phyloP scores from a whole-genome alignment of 441 rosid genomes.

The Mallotus repandus region DNA sequence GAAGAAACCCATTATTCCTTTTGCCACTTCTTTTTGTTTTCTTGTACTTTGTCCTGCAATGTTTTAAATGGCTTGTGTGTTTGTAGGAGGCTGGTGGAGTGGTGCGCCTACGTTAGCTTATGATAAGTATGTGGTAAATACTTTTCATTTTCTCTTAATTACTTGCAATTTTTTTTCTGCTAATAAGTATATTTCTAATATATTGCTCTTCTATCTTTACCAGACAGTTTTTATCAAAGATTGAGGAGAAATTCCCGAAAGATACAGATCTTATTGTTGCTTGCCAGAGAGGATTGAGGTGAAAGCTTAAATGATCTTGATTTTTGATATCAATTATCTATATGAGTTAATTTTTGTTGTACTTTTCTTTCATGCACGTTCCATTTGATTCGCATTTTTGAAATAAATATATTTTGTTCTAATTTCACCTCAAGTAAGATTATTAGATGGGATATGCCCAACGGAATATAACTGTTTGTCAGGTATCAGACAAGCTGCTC shows the following conservation, averaged over 20 bases:
- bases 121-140: constrained; percentile 50
- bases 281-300: constrained; percentile 98
- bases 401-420: neutral
- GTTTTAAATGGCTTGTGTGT: constrained; percentile 25
- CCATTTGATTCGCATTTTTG: neutral
- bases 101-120: constrained; percentile 71
- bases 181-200: constrained; percentile 12
- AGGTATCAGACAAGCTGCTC: neutral
- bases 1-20: neutral
- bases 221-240: constrained; percentile 67
- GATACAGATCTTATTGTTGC: constrained; percentile 83
- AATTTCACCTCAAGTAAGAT: neutral
- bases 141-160: constrained; percentile 10
- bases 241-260: constrained; percentile 74
- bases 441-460: neutral
- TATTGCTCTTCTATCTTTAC: constrained; percentile 26
- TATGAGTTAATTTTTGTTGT: neutral
- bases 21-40: neutral
- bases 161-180: constrained; percentile 13
- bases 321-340: neutral
- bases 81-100: constrained; percentile 98
- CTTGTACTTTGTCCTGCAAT: neutral
- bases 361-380: neutral
- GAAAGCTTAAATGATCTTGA: constrained; percentile 8
- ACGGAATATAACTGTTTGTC: neutral